Evolutionary conservation across 2,329 filamentous ascomycete species (phyloP).

Genomic region (Byssochlamys sp.): DNA sequence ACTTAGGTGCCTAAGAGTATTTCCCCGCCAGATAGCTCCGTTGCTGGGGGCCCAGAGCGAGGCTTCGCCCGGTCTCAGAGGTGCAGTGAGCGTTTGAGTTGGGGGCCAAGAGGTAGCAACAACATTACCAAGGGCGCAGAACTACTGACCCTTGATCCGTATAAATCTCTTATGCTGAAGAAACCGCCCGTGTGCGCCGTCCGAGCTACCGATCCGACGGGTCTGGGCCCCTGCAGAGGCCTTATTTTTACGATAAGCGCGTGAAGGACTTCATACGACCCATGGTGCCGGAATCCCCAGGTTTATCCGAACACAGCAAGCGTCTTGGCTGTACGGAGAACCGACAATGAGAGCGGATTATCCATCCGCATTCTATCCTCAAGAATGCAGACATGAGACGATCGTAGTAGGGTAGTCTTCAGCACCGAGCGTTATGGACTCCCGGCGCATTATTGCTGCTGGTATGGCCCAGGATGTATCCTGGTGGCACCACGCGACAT

Average conservation of each 20-base stretch:
- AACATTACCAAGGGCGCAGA: background rate
- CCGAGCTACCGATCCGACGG: background rate
- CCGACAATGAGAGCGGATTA: background rate
- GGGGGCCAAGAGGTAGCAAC: background rate
- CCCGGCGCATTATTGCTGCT: background rate
- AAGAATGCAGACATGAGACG: background rate
- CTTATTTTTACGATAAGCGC: background rate
- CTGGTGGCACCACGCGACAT: background rate
- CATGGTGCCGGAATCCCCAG: background rate
- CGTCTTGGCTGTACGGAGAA: background rate
- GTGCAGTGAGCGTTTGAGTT: background rate
- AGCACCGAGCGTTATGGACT: background rate
- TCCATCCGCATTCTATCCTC: background rate
- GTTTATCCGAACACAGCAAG: background rate
- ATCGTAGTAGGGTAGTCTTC: background rate
- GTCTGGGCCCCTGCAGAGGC: background rate
- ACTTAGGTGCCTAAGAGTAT: background rate
- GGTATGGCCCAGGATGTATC: background rate
- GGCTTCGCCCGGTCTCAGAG: background rate
- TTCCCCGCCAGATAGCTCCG: background rate
- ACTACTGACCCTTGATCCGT: background rate
- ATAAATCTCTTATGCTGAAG: background rate
- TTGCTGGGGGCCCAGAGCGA: background rate
- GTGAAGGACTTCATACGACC: background rate
- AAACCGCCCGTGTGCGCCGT: background rate